Conservation (phyloP, 2,329 filamentous ascomycete species). For the Ampelomyces quisqualis region DNA sequence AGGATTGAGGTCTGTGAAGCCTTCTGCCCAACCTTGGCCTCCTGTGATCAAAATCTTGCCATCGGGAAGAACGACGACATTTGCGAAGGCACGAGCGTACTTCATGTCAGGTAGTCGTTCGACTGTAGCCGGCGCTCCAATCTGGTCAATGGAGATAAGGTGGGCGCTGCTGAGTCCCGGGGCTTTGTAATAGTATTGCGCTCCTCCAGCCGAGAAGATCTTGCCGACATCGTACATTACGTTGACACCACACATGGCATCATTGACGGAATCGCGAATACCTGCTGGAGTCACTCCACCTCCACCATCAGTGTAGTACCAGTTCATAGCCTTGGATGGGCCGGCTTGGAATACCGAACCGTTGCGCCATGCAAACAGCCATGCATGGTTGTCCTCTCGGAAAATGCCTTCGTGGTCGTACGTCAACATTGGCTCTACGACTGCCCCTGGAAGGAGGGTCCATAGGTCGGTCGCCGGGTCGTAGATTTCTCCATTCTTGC, state of each 20-base stretch:
- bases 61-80: constrained; percentile 24
- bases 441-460: constrained; percentile 18
- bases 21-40: constrained; percentile 15
- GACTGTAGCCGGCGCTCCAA: constrained; percentile 12
- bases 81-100: constrained; percentile 18
- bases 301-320: constrained; percentile 51
- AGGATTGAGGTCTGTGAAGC: constrained; percentile 18
- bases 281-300: constrained; percentile 49
- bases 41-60: constrained; percentile 28
- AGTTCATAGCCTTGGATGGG: constrained; percentile 56
- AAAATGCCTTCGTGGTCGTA: constrained; percentile 17
- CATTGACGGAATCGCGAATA: constrained; percentile 41
- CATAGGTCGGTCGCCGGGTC: constrained; percentile 14
- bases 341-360: constrained; percentile 54
- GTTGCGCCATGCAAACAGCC: constrained; percentile 22
- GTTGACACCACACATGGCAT: constrained; percentile 47
- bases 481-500: constrained; percentile 21
- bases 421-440: constrained; percentile 20
- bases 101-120: constrained; percentile 16
- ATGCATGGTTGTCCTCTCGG: constrained; percentile 24
- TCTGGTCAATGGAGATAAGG: constrained; percentile 19
- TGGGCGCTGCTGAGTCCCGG: constrained; percentile 14
- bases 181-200: constrained; percentile 14
- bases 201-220: constrained; percentile 38
- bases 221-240: constrained; percentile 49